Base-by-base conservation (phyloP, 352 stramenopile genomes). In the Globisporangium emineosum region DNA sequence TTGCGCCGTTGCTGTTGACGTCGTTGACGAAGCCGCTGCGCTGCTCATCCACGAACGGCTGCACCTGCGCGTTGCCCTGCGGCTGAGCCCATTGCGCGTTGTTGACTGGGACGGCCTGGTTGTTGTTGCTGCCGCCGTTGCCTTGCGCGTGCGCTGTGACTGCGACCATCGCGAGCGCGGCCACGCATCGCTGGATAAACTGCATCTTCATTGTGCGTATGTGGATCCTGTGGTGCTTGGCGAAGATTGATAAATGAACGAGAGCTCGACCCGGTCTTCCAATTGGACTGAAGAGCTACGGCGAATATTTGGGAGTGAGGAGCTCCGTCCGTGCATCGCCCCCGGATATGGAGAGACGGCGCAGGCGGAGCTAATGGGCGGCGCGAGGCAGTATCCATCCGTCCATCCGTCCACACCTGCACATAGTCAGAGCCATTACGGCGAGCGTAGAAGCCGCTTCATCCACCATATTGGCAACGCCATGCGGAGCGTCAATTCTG, bases 61-160 rank as follows among this genome's bases (percentile, higher is more conserved):
- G 63, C 25, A 64, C 63, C 27, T 33, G 30, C 8, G 63, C 63
- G 49, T 68, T 64, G 15, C 56, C 51, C 30, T 68, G 63, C 10
- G 3, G 2, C 29, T 35, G 45, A 21, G 40, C 9, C 40, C 40
- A 47, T 23, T 40, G 55, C 23, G 23, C 42, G 10, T 42, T 50
- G 45, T 29, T 19, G 21, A 33, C 10, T 6, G 42, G 23, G 15
- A 27, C n/a, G n/a, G n/a, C 25, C 23, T 52, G 33, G 23, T 30
- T 30, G 52, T 57, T 57, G 29, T 9, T 57, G 52, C 5, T 33
- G 49, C 8, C n/a, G 23, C n/a, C 32, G 23, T 19, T 27, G 29
- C 9, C 32, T 45, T 62, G 52, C n/a, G 61, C 52, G 3, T 43
- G 30, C 17, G 47, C 42, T 25, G 43, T 7, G 6, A 35, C 33